Base-by-base conservation (phyloP, 2,329 filamentous ascomycete species). In the Stachybotrys elegans region DNA sequence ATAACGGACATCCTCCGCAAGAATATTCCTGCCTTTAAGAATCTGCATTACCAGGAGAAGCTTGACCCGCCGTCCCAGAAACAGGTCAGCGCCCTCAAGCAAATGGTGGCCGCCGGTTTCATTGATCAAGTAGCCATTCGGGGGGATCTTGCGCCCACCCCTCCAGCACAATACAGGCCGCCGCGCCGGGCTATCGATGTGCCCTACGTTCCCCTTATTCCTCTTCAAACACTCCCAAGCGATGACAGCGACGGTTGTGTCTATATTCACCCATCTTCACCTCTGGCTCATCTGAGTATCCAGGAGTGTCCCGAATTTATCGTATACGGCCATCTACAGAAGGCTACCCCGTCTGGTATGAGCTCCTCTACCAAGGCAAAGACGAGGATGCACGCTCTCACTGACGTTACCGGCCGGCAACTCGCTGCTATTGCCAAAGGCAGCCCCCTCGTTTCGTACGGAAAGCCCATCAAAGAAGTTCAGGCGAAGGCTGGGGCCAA, bases 71-170 rank as follows among this genome's bases (percentile, higher is more conserved):
- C 81, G 0, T 78, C 79, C 0, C 69, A 81, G 6, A 85, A 83
- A 52, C 84, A 90, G 58, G 71, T 94, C 22, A 83, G 83, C 38
- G 82, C 88, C 1, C 72, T 98, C 22, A 95, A 94, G 63, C 88
- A 96, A 60, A 94, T 97, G 68, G 83, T 88, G 19, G 88, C 92
- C 0, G 86, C 89, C 0, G 93, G 92, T 1, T 97, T 96, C 68
- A 82, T 97, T 57, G 93, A 98, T 65, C 87, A 96, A 54, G 79
- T 98, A 32, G 93, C 93, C 37, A 90, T 97, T 54, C 87, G 93
- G 48, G 88, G 88, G 4, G 92, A 98, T 63, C 72, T 89, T n/a
- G 76, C 88, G 0, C 88, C 89, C 1, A 76, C 75, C 12, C 86
- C 88, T 1, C 83, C 84, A 1, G 81, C 84, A 48, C 67, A 76